Percentiles rank a stretch among this genome's conserved stretches.
Conservation (phyloP, 495 filamentous ascomycete species). For the Saxophila tyrrhenica region DNA sequence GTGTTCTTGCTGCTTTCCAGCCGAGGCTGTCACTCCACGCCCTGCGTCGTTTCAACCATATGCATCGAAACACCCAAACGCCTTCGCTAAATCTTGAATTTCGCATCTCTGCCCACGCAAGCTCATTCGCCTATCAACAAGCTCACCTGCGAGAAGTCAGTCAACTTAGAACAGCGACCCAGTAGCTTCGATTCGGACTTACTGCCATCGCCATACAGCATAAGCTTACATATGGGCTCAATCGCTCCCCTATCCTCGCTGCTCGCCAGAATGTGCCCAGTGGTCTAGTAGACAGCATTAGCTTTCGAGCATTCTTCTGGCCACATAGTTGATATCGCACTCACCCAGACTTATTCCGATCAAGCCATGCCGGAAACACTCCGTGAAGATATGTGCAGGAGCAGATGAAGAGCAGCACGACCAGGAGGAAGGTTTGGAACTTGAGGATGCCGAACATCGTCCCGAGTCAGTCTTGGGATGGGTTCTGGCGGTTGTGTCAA, state of each 20-base stretch:
- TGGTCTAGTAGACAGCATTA: too few species aligned
- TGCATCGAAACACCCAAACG: neutral
- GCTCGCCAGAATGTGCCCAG: slow-evolving; percentile 96
- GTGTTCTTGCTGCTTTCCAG: too few species aligned
- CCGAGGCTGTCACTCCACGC: too few species aligned
- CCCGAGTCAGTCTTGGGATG: slow-evolving; percentile 25
- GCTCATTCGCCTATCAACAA: neutral
- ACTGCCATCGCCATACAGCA: slow-evolving; percentile 95
- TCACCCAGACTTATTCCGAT: slow-evolving; percentile 83
- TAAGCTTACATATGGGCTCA: slow-evolving; percentile 92
- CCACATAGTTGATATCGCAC: slow-evolving; percentile 23
- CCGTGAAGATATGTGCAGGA: slow-evolving; percentile 87
- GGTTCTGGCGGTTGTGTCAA: neutral
- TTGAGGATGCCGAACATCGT: slow-evolving; percentile 83
- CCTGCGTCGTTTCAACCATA: neutral
- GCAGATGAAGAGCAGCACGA: slow-evolving; percentile 90
- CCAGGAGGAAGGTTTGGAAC: slow-evolving; percentile 86
- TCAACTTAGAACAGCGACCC: neutral
- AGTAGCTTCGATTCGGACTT: slow-evolving; percentile 36
- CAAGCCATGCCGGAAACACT: slow-evolving; percentile 82
- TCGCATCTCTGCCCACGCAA: neutral
- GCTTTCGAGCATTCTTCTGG: neutral
- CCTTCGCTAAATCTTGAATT: neutral
- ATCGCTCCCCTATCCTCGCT: slow-evolving; percentile 79
- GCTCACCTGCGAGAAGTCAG: neutral